Evolutionary conservation across 129 eudicot genomes (phyloP), one percentile per base, ranked within the genome.

Genomic region (Lactuca saligna): DNA sequence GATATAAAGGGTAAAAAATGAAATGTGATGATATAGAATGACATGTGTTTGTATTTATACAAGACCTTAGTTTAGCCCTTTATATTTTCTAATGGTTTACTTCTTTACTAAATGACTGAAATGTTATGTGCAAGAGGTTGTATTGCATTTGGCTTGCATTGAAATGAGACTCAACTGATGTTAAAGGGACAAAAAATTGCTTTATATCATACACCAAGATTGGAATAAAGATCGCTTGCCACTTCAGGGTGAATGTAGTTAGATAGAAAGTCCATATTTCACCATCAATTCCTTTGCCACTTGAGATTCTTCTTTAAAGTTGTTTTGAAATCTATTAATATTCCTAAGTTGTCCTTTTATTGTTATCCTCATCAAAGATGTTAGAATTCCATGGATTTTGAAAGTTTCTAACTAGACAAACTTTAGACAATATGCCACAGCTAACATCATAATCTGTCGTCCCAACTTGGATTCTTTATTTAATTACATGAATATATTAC

Each of bases 401-500:
- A 57, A 78, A 32, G 41, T 37, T 76, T 80, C 80, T 48, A 78
- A 60, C 71, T 15, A 62, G 60, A 74, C 35, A 64, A 51, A 37
- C 13, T 53, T 57, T 51, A 25, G 49, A 69, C 59, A 57, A 69
- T 35, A 65, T 15, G 61, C 6, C 62, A 46, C 16, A 61, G 58
- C 59, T 32, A 32, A 63, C 56, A 14, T 58, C 73, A 60, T 64
- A 10, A 41, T 59, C 48, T 25, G 95, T 88, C 90, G 90, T 69
- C 90, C 69, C 3, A 68, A 81, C 76, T 73, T 62, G 84, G 57
- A 37, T 72, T 78, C 38, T 42, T 70, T 70, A 65, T 41, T 54
- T 65, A 51, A 72, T 41, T 61, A 53, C 64, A 65, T 68, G 66
- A 62, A 58, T 53, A 80, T 42, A 44, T 17, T 51, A 69, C 37